Percentiles rank a stretch among this genome's conserved stretches.
Evolutionary conservation across 306 rosid species (phyloP).

Genomic region (Ormosia semicastrata): DNA sequence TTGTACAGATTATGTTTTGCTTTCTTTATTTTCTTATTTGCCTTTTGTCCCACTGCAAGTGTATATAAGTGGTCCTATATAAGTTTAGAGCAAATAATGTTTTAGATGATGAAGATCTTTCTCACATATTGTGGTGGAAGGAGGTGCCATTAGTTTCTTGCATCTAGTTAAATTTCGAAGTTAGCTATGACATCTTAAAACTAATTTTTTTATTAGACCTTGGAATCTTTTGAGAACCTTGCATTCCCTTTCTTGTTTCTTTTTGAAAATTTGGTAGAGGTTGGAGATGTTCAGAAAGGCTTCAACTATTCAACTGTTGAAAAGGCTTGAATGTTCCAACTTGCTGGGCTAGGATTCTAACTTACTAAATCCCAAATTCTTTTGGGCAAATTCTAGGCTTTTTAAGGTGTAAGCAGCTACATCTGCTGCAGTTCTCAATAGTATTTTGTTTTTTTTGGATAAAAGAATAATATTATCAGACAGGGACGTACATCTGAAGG

Average conservation of each 20-base stretch:
- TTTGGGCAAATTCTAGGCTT: too few relatives aligned
- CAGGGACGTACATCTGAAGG: too few relatives aligned
- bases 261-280: slow-evolving; percentile 49
- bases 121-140: slow-evolving; percentile 86
- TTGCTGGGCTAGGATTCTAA: slow-evolving; percentile 75
- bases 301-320: slow-evolving; percentile 63
- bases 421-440: too few relatives aligned
- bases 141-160: slow-evolving; percentile 46
- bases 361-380: too few relatives aligned
- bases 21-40: too few relatives aligned
- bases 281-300: slow-evolving; percentile 70
- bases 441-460: too few relatives aligned
- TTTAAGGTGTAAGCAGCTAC: too few relatives aligned
- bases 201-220: slow-evolving; percentile 8
- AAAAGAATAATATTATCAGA: too few relatives aligned
- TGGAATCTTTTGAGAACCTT: slow-evolving; percentile 1
- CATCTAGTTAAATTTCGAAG: neutral
- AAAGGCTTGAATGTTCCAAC: slow-evolving; percentile 79
- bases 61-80: too few relatives aligned
- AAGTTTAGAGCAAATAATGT: slow-evolving; percentile 35
- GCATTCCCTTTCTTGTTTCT: slow-evolving; percentile 2
- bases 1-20: too few relatives aligned
- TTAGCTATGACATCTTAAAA: neutral
- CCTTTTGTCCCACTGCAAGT: too few relatives aligned
- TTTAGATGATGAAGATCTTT: slow-evolving; percentile 63